These are phyloP conservation scores for Austroboletus niveus DNA, from an alignment of 1,284 basidiomycete genomes.

Conservation along the genomic window DNA sequence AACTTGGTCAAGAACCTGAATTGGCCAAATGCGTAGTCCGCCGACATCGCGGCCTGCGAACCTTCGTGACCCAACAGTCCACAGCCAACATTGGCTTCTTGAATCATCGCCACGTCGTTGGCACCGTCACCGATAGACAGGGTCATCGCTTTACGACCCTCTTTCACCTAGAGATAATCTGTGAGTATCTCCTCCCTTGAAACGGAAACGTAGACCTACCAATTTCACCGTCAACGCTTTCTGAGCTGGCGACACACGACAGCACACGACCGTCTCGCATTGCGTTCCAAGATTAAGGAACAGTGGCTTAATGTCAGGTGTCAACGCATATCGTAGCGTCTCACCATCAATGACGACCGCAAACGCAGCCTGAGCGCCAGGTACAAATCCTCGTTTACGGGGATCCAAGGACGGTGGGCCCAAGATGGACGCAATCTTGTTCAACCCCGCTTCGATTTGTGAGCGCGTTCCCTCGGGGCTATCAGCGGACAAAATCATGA, in stretches of 20 bases:
- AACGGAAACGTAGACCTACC: constrained; percentile 44
- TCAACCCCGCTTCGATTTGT: constrained; percentile 91
- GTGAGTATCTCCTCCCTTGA: constrained; percentile 5
- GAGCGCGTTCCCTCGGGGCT: constrained; percentile 70
- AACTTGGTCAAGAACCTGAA: constrained; percentile 94
- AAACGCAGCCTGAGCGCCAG: constrained; percentile 71
- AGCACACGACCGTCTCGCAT: constrained; percentile 96
- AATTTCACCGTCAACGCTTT: constrained; percentile 95
- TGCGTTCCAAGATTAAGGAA: constrained; percentile 94
- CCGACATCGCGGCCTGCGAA: constrained; percentile 98
- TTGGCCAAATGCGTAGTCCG: constrained; percentile 97
- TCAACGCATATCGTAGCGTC: constrained; percentile 82
- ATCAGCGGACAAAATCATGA: constrained; percentile 95
- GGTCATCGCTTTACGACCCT: constrained; percentile 94
- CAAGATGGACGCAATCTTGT: constrained; percentile 87
- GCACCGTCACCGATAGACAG: constrained; percentile 96
- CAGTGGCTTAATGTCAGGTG: constrained; percentile 74
- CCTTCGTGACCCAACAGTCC: constrained; percentile 94
- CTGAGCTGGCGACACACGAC: constrained; percentile 94
- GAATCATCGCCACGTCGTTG: constrained; percentile 97
- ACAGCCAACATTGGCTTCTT: constrained; percentile 96
- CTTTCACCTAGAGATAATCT: constrained; percentile 68
- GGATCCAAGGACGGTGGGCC: constrained; percentile 61
- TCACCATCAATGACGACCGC: constrained; percentile 98
- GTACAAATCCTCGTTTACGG: constrained; percentile 62